Conservation (phyloP, 352 stramenopile species). For the Hyaloperonospora arabidopsidis region DNA sequence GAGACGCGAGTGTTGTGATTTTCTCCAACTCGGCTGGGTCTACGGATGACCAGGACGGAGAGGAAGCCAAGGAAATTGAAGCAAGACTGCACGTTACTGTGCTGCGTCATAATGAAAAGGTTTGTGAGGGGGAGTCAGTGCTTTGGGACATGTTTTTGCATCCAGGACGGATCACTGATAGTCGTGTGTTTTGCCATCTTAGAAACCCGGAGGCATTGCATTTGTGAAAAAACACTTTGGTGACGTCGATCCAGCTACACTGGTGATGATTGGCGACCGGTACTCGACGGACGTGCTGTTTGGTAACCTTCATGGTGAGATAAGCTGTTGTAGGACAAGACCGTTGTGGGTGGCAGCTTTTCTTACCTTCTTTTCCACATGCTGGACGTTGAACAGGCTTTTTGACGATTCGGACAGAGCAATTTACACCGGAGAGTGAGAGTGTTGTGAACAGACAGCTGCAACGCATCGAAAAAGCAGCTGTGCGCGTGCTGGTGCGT, state of each 20-base stretch:
- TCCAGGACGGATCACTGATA: background rate
- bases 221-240: conserved; percentile 84
- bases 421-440: conserved; percentile 60
- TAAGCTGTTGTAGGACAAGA: background rate
- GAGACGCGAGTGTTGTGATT: conserved; percentile 81
- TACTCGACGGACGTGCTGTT: conserved; percentile 97
- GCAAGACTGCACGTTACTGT: conserved; percentile 74
- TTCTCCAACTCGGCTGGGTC: conserved; percentile 95
- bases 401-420: conserved; percentile 92
- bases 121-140: conserved; percentile 7
- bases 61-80: conserved; percentile 78
- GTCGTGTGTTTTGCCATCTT: conserved; percentile 2
- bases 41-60: conserved; percentile 81
- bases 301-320: conserved; percentile 89
- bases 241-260: conserved; percentile 48
- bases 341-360: conserved; percentile 2
- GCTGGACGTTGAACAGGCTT: conserved; percentile 58
- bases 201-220: conserved; percentile 89
- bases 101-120: conserved; percentile 88
- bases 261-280: conserved; percentile 95
- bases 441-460: conserved; percentile 57
- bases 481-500: conserved; percentile 41
- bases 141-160: no score
- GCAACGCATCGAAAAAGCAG: conserved; percentile 59
- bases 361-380: conserved; percentile 4